Conservation (phyloP, 345 rosid species). For the Schrenkiella parvula region DNA sequence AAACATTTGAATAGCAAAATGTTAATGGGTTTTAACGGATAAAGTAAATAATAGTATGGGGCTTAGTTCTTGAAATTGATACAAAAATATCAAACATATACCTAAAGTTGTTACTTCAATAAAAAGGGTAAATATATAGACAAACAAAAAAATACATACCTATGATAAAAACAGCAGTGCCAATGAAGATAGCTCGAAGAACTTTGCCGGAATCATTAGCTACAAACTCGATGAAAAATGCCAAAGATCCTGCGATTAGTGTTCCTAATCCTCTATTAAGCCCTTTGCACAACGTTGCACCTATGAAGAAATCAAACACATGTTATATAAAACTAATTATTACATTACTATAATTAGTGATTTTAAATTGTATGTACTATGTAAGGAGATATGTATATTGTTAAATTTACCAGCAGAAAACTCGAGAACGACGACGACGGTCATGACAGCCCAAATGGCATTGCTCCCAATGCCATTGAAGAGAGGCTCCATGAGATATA, state of each 20-base stretch:
- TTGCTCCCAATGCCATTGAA: constrained; percentile 54
- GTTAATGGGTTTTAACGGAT: too few species aligned
- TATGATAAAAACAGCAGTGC: constrained; percentile 58
- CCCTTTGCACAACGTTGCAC: constrained; percentile 83
- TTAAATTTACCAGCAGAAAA: constrained; percentile 60
- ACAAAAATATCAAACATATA: background rate
- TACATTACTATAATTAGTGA: background rate
- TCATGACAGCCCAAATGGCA: constrained; percentile 91
- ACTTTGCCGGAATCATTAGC: constrained; percentile 47
- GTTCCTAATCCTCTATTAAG: constrained; percentile 84
- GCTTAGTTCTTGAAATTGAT: background rate
- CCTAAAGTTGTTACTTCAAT: background rate
- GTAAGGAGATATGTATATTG: background rate
- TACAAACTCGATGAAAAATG: constrained; percentile 60
- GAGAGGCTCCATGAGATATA: constrained; percentile 64
- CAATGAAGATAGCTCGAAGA: constrained; percentile 69
- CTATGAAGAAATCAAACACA: constrained; percentile 28
- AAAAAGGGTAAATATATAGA: background rate
- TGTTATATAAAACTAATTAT: background rate
- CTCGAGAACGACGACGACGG: constrained; percentile 87
- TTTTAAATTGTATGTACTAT: background rate
- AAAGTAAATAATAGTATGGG: too few species aligned
- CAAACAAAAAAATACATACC: constrained; percentile 36
- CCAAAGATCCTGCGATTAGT: constrained; percentile 63
- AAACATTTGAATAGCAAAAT: too few species aligned